Percentiles rank a stretch among this genome's conserved stretches.
These are phyloP conservation scores for Prunus yedoensis DNA, from an alignment of 331 rosid genomes.

Conservation along the genomic window DNA sequence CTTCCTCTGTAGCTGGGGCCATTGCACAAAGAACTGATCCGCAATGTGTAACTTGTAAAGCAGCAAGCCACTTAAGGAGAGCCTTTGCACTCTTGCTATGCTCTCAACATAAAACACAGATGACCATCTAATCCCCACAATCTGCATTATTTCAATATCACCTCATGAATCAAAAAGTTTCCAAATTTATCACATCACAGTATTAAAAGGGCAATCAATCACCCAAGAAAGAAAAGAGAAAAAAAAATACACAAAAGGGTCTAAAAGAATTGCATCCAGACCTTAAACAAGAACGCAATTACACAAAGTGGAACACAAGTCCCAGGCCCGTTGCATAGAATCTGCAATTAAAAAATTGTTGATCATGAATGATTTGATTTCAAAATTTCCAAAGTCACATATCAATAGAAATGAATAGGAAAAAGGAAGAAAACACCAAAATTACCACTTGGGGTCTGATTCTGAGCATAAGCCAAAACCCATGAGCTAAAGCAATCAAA, in stretches of 20 bases:
- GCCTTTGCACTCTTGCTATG: constrained; percentile 91
- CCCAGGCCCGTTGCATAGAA: constrained; percentile 97
- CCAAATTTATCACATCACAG: not conserved
- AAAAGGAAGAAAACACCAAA: constrained; percentile 7
- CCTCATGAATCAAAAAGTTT: constrained; percentile 20
- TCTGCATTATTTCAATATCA: constrained; percentile 43
- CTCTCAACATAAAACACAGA: constrained; percentile 90
- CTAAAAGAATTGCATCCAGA: constrained; percentile 25
- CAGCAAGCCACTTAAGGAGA: constrained; percentile 85
- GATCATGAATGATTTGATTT: not conserved
- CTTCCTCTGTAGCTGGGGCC: constrained; percentile 74
- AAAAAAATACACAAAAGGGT: not conserved
- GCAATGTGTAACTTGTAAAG: constrained; percentile 74
- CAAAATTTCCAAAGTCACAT: constrained; percentile 1
- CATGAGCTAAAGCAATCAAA: constrained; percentile 60
- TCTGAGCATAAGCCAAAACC: constrained; percentile 76
- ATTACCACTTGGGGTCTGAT: constrained; percentile 94
- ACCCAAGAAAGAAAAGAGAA: not conserved
- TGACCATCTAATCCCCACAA: constrained; percentile 79
- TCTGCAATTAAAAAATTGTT: constrained; percentile 41
- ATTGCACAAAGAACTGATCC: constrained; percentile 88
- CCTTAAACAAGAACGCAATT: constrained; percentile 88
- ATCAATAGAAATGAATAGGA: constrained; percentile 13
- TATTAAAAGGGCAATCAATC: not conserved
- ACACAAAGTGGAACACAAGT: constrained; percentile 88